Percentiles rank a stretch among this genome's conserved stretches.
phyloP scores from a whole-genome alignment of 192 early-diverging fungal species.

The Dissophora ornata region DNA sequence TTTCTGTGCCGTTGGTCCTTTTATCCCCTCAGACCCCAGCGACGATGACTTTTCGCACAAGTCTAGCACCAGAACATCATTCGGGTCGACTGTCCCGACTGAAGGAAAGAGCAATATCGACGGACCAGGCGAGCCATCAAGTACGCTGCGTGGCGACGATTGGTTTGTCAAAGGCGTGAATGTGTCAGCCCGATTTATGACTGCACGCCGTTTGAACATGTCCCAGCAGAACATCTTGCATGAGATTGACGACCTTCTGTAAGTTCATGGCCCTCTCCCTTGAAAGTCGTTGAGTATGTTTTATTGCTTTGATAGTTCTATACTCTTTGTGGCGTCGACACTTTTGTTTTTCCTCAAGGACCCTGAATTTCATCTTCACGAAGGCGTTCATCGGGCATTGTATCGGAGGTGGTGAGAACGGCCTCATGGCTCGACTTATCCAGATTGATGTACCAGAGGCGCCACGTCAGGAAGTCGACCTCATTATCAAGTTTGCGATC shows the following conservation, averaged over 20 bases:
- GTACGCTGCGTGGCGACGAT: conserved; percentile 2
- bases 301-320: conserved; percentile 4
- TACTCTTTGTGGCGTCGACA: conserved; percentile 2
- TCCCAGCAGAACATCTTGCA: conserved; percentile 22
- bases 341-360: conserved; percentile 13
- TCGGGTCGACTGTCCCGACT: conserved; percentile 9
- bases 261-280: conserved; percentile 4
- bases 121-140: conserved; percentile 21
- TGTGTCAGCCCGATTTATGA: conserved; percentile 18
- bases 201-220: conserved; percentile 10
- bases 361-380: conserved; percentile 27
- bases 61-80: conserved; percentile 24
- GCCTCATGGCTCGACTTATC: conserved; percentile 13
- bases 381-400: conserved; percentile 18
- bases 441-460: conserved; percentile 13
- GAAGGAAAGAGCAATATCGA: conserved; percentile 19
- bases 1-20: conserved; percentile 3
- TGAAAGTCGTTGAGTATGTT: conserved; percentile 6
- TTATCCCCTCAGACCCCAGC: conserved; percentile 15
- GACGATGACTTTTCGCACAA: conserved; percentile 25
- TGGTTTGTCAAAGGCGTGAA: conserved; percentile 18
- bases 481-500: conserved; percentile 17
- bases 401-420: conserved; percentile 7
- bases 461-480: conserved; percentile 23
- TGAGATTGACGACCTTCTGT: conserved; percentile 26